Evolutionary conservation across 176 grass and related monocot genomes (phyloP).

Genomic region (Eragrostis nindensis): DNA sequence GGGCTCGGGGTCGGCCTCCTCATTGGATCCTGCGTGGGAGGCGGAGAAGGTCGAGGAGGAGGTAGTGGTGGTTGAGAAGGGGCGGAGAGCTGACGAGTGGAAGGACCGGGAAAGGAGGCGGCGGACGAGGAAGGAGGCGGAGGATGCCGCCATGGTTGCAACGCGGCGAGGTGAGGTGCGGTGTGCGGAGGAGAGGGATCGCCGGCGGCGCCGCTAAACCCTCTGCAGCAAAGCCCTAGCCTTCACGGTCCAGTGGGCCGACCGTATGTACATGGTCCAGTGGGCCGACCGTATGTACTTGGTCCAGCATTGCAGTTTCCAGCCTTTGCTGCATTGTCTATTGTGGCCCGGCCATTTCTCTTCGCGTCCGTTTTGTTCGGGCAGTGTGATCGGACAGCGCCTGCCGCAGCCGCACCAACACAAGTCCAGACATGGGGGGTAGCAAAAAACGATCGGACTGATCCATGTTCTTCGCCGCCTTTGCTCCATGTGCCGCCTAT

Average conservation of each 20-base stretch:
- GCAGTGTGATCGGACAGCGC: no score
- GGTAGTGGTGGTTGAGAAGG: conserved; percentile 37
- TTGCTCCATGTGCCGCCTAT: conserved; percentile 24
- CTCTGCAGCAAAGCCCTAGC: conserved; percentile 54
- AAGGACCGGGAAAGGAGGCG: conserved; percentile 44
- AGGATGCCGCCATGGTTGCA: conserved; percentile 50
- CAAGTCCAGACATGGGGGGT: no score
- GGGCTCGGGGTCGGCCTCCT: conserved; percentile 31
- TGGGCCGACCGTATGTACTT: no score
- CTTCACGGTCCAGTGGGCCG: conserved; percentile 1
- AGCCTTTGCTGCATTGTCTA: not conserved
- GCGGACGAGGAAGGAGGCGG: conserved; percentile 49
- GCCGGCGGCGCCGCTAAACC: conserved; percentile 32
- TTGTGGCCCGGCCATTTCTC: not conserved
- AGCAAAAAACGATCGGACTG: not conserved
- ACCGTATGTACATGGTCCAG: not conserved
- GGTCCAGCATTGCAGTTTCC: not conserved
- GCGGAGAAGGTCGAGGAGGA: conserved; percentile 26
- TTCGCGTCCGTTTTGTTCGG: not conserved
- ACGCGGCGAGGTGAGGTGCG: not conserved
- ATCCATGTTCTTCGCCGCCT: not conserved
- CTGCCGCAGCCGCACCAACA: no score
- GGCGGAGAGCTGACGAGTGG: conserved; percentile 13
- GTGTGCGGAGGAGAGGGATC: not conserved
- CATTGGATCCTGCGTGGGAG: conserved; percentile 8